A percentile compares a stretch with the other conserved stretches of the same genome.
Conservation (phyloP, 2,329 filamentous ascomycete genomes). For the Fusarium continuum region DNA sequence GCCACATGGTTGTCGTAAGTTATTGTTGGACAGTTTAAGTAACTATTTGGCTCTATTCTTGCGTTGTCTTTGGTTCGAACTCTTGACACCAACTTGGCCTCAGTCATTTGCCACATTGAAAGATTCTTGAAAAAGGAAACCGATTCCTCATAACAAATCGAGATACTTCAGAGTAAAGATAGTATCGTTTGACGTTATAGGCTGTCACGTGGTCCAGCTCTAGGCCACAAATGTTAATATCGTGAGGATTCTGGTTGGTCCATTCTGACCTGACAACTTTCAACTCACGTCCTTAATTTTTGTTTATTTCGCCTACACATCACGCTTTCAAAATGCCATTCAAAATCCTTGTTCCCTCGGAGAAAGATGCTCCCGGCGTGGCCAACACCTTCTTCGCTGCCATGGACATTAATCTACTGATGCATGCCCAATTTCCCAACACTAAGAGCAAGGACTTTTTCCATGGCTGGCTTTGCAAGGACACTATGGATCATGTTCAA, state of each 20-base stretch:
- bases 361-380: slow-evolving; percentile 38
- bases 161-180: not conserved
- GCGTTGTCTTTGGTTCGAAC: too few species aligned
- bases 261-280: slow-evolving; percentile 5
- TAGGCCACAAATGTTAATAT: slow-evolving; percentile 18
- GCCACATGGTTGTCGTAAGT: too few species aligned
- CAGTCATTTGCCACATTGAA: too few species aligned
- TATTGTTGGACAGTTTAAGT: too few species aligned
- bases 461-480: slow-evolving; percentile 43
- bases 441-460: slow-evolving; percentile 44
- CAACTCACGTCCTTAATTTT: slow-evolving; percentile 3
- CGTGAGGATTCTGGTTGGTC: slow-evolving; percentile 27
- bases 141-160: not conserved
- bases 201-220: slow-evolving; percentile 20
- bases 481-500: slow-evolving; percentile 45
- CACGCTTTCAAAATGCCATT: slow-evolving; percentile 40
- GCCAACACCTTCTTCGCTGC: slow-evolving; percentile 50
- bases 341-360: slow-evolving; percentile 40
- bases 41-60: too few species aligned
- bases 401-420: slow-evolving; percentile 52
- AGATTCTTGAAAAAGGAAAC: not conserved
- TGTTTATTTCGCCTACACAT: not conserved
- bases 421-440: slow-evolving; percentile 53
- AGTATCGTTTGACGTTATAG: not conserved
- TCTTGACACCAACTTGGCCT: too few species aligned